Base-by-base conservation (phyloP, 2,329 filamentous ascomycete genomes). In the Trichoderma sp. region DNA sequence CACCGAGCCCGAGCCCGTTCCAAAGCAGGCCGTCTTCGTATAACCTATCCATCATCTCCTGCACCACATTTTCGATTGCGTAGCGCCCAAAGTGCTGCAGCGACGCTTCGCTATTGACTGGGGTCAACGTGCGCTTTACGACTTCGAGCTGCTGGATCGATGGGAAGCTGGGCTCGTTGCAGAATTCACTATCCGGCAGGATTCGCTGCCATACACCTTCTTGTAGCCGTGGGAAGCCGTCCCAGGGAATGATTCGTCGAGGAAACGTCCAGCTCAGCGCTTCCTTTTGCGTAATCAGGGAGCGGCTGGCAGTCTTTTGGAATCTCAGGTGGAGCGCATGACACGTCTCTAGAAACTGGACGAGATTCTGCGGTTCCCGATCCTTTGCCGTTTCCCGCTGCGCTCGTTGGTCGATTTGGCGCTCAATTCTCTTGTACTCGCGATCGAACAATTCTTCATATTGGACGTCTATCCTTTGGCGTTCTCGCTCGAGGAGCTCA, bases 41-140 rank as follows among this genome's bases (percentile, higher is more conserved):
- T 3, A 73, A 70, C 39, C 57, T 65, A 8, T 76, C 68, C 22
- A 82, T 39, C 19, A 81, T 67, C 66, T 73, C 76, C 67, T 75
- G 61, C 8, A 81, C 76, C 2, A 74, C 72, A 68, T 77, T 78
- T 68, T 82, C 76, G 8, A 82, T 74, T 4, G 73, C 73, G 12
- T 78, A 70, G n/a, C 72, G 74, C 70, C 79, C 72, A 60, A 75
- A 78, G 29, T 77, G 45, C 48, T 74, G 75, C 32, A 82, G 77
- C 27, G 74, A 72, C 50, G 68, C 67, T 71, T 82, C 76, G 48
- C 77, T 78, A 42, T 74, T 77, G 53, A 82, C 78, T 1, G 75
- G 77, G 0, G 37, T 42, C 45, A 79, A 68, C 34, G 75, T 17
- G 12, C 73, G 75, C 35, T 57, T 71, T 0, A 80, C 71, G 52